These are phyloP conservation scores for Pulveroboletus sp. DNA, from an alignment of 768 basidiomycete genomes.

Conservation along the genomic window DNA sequence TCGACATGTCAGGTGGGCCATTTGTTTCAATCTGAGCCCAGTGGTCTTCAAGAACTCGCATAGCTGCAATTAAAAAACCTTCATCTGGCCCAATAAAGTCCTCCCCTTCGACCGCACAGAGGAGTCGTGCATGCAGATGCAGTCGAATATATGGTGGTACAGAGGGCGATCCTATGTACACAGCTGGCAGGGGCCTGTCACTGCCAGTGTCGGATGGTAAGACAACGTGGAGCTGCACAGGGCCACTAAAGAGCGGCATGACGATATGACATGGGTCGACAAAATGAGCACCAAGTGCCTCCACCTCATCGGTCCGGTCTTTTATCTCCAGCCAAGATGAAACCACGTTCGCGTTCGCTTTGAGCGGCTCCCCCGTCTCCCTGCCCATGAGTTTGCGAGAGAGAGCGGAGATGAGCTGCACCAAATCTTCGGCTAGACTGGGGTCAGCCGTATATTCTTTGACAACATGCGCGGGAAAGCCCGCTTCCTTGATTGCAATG, in stretches of 20 bases:
- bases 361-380: slow-evolving; percentile 27
- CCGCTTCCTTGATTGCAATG: slow-evolving; percentile 77
- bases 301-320: slow-evolving; percentile 39
- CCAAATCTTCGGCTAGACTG: slow-evolving; percentile 45
- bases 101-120: slow-evolving; percentile 51
- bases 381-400: slow-evolving; percentile 55
- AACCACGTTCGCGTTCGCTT: slow-evolving; percentile 30
- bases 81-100: slow-evolving; percentile 64
- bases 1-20: slow-evolving; percentile 74
- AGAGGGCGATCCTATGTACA: slow-evolving; percentile 70
- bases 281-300: slow-evolving; percentile 55
- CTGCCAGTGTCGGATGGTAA: slow-evolving; percentile 38
- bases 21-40: slow-evolving; percentile 65
- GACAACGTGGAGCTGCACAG: slow-evolving; percentile 65
- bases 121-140: slow-evolving; percentile 68
- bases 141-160: slow-evolving; percentile 81
- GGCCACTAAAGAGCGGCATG: slow-evolving; percentile 65
- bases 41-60: slow-evolving; percentile 67
- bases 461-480: slow-evolving; percentile 74
- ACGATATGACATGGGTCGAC: slow-evolving; percentile 45
- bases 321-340: slow-evolving; percentile 12
- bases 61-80: slow-evolving; percentile 67
- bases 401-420: slow-evolving; percentile 52
- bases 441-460: slow-evolving; percentile 46
- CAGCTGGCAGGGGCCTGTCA: slow-evolving; percentile 54